Conservation (phyloP, 352 stramenopile species). For the Phytophthora idaei region DNA sequence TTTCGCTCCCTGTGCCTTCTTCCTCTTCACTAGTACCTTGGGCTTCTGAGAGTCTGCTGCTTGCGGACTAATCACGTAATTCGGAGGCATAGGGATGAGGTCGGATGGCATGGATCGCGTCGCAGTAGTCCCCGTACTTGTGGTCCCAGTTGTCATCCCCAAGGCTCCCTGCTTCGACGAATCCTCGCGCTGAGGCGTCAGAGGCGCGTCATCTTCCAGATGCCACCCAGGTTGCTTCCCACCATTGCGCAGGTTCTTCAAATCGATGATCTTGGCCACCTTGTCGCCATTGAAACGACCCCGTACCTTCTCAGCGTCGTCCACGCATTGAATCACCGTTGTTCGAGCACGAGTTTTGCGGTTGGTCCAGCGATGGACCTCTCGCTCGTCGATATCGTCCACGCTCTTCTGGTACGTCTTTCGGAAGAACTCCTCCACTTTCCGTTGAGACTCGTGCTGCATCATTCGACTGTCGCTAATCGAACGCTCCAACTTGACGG, state of each 20-base stretch:
- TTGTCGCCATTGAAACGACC: constrained; percentile 21
- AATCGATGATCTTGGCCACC: constrained; percentile 39
- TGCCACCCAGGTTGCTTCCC: constrained; percentile 17
- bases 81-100: constrained; percentile 6
- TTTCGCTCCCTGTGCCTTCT: background rate
- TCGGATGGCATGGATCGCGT: constrained; percentile 32
- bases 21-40: constrained; percentile 11
- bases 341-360: constrained; percentile 39
- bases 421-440: constrained; percentile 59
- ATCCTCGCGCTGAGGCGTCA: constrained; percentile 12
- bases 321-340: constrained; percentile 20
- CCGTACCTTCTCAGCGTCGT: constrained; percentile 5
- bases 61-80: constrained; percentile 25
- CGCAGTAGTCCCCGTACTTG: constrained; percentile 26
- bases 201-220: constrained; percentile 4
- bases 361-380: constrained; percentile 19
- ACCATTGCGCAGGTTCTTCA: constrained; percentile 34
- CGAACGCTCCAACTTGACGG: constrained; percentile 29
- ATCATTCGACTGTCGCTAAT: constrained; percentile 42
- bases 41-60: background rate
- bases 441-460: constrained; percentile 45
- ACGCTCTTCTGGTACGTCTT: constrained; percentile 37
- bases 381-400: constrained; percentile 28
- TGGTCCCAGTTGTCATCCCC: constrained; percentile 24
- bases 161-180: constrained; percentile 11